Conservation (phyloP, 352 stramenopile species). For the Pythium grandisporangium region DNA sequence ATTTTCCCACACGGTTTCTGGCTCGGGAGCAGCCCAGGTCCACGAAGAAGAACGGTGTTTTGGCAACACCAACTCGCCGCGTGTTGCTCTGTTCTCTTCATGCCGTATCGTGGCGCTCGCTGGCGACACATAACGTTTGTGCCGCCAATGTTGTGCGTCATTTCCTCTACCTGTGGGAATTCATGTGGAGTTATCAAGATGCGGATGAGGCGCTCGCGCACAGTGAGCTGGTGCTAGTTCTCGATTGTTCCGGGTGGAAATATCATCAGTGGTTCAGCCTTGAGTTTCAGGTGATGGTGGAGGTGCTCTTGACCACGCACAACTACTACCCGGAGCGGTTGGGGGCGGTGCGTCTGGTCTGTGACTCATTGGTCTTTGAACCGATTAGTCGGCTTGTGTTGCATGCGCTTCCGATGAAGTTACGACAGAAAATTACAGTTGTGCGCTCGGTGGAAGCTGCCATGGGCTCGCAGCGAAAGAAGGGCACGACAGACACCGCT, state of each 20-base stretch:
- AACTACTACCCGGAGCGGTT: slow-evolving; percentile 18
- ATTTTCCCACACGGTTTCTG: slow-evolving; percentile 19
- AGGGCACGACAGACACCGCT: no score
- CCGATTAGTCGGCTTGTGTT: not conserved
- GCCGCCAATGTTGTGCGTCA: slow-evolving; percentile 19
- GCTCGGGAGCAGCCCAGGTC: slow-evolving; percentile 15
- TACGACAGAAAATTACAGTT: no score
- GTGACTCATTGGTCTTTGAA: slow-evolving; percentile 5
- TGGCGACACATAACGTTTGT: slow-evolving; percentile 18
- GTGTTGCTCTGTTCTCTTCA: slow-evolving; percentile 18
- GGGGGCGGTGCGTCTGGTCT: slow-evolving; percentile 11
- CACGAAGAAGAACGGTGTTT: no score
- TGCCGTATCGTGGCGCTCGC: slow-evolving; percentile 5
- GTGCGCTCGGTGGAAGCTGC: no score
- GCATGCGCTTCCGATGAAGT: no score
- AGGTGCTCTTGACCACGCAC: slow-evolving; percentile 13
- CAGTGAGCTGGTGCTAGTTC: slow-evolving; percentile 19
- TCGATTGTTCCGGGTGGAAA: slow-evolving; percentile 19
- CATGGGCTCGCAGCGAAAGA: no score
- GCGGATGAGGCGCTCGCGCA: slow-evolving; percentile 12
- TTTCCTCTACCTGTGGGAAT: slow-evolving; percentile 37
- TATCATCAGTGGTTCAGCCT: slow-evolving; percentile 18
- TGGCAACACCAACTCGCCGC: slow-evolving; percentile 9
- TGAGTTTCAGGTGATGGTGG: slow-evolving; percentile 15
- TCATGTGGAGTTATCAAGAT: slow-evolving; percentile 36